These are phyloP conservation scores for Carex scoparia DNA, from an alignment of 176 grass and related monocot genomes.

Conservation along the genomic window DNA sequence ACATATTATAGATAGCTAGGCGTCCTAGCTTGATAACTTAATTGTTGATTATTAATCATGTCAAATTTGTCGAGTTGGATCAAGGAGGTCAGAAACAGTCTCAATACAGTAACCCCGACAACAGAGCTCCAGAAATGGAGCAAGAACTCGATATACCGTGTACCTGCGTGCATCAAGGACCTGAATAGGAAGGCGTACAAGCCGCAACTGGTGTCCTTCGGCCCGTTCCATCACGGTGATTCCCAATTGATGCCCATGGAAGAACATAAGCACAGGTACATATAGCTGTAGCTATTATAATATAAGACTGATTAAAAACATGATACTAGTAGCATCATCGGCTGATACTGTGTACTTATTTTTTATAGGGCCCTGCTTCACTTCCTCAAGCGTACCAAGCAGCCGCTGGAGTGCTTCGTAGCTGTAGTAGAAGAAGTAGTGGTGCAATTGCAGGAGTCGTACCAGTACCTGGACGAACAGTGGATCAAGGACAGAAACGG, in stretches of 20 bases:
- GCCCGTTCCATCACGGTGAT: constrained; percentile 62
- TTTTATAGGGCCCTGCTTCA: constrained; percentile 45
- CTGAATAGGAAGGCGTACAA: constrained; percentile 47
- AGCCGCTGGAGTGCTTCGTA: constrained; percentile 35
- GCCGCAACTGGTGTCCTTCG: constrained; percentile 66
- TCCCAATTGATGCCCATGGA: constrained; percentile 44
- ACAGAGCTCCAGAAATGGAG: constrained; percentile 45
- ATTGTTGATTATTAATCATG: not conserved
- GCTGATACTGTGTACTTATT: not conserved
- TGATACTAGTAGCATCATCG: not conserved
- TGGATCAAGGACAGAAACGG: constrained; percentile 27
- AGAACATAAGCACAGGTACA: constrained; percentile 52
- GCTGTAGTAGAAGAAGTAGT: constrained; percentile 30
- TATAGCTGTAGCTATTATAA: not conserved
- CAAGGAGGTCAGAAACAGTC: constrained; percentile 33
- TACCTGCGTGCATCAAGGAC: constrained; percentile 66
- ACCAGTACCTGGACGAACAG: constrained; percentile 30
- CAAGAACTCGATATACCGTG: constrained; percentile 56
- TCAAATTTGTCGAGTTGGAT: constrained; percentile 27
- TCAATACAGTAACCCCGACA: constrained; percentile 26
- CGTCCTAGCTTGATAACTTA: not conserved
- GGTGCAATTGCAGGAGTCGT: constrained; percentile 36
- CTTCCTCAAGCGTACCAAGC: constrained; percentile 40
- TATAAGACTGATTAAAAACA: not conserved
- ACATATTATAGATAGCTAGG: not conserved